Evolutionary conservation across 2,329 filamentous ascomycete genomes (phyloP), one percentile per base, ranked within the genome.

Genomic region (Monosporascus sp.): DNA sequence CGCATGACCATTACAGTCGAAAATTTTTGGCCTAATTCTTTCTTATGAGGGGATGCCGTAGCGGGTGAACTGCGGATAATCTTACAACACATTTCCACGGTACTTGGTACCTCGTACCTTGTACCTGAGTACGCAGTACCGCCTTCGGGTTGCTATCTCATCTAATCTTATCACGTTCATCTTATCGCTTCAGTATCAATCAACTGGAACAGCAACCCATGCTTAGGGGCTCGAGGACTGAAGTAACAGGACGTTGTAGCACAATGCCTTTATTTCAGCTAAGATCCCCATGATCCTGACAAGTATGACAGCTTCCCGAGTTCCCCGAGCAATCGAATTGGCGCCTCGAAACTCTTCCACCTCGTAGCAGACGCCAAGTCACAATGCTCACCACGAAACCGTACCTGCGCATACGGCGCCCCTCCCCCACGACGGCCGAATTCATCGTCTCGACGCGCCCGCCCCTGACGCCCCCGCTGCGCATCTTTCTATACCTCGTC

Each of bases 371-470:
- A 20, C 41, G 48, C 41, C 25, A 15, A 14, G 14, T 41, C 55
- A 67, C 60, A 49, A 89, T 90, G 86, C 77, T 88, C 59, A 81
- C 80, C 43, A 81, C 78, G 20, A 63, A 75, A 1, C 81, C 83
- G 9, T 79, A 79, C 60, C 82, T 90, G 49, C 78, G 75, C 61
- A 80, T 80, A 55, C 79, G 83, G 59, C 81, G 84, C 22, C 88
- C 89, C 48, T 92, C 94, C 24, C 87, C 90, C 47, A 95, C 91
- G 3, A 96, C 94, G n/a, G 85, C 89, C 67, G 88, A 89, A 60
- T 97, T 93, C 78, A 95, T 88, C 31, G 89, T 97, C 52, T 94
- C 92, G 37, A 97, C 92, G 53, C 83, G 84, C 45, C 83, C 88
- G 1, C 72, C 74, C 0, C 67, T 72, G 4, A 79, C 79, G 0